Percentiles rank a stretch among this genome's conserved stretches.
Conservation (phyloP, 306 rosid species). For the Cucumis cinereus region DNA sequence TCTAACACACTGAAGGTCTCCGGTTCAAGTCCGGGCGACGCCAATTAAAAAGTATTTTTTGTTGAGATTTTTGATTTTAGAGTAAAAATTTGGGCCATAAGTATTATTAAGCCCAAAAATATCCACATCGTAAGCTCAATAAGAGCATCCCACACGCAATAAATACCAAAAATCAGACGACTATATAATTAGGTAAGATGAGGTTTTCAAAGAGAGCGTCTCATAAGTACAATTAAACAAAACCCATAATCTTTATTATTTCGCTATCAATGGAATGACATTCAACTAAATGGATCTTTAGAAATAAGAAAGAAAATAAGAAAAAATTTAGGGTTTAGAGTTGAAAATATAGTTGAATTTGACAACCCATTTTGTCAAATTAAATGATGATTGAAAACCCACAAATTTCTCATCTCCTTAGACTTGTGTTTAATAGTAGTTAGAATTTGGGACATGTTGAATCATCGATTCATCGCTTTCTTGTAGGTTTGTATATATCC, state of each 20-base stretch:
- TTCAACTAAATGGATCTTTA: neutral
- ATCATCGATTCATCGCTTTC: too few relatives aligned
- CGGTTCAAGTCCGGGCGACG: neutral
- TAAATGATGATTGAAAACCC: neutral
- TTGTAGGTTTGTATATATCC: too few relatives aligned
- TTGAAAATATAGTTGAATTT: neutral
- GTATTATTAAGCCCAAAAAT: neutral
- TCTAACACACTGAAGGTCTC: conserved; percentile 69
- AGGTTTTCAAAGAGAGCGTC: conserved; percentile 8
- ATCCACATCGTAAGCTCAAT: neutral
- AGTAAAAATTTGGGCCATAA: neutral
- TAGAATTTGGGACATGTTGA: too few relatives aligned
- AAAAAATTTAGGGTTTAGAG: too few relatives aligned
- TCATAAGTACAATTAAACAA: neutral
- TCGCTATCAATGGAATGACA: neutral
- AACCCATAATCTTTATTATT: neutral
- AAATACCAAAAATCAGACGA: neutral
- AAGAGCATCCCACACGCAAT: conserved; percentile 6
- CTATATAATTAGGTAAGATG: neutral
- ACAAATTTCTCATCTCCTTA: neutral
- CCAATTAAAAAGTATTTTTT: neutral
- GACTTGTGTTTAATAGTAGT: neutral
- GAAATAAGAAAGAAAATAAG: neutral
- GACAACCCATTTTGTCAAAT: neutral
- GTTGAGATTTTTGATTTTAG: too few relatives aligned